Evolutionary conservation across 768 basidiomycete species (phyloP).

Genomic region (Termitomyces sp.): DNA sequence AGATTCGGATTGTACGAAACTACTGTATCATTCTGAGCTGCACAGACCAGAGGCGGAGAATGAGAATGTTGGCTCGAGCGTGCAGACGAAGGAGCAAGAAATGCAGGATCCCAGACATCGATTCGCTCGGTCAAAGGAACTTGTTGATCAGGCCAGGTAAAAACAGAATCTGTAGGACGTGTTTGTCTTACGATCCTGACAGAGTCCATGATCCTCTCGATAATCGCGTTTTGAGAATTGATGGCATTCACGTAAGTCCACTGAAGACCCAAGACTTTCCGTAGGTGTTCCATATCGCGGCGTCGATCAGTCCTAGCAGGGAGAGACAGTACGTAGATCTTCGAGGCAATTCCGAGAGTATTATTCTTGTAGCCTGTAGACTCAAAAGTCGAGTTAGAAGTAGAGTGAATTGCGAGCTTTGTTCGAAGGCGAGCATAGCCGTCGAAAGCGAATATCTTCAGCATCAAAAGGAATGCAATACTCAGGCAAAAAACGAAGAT

Average conservation of each 20-base stretch:
- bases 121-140: slow-evolving; percentile 17
- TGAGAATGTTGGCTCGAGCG: neutral
- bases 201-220: slow-evolving; percentile 36
- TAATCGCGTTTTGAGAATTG: slow-evolving; percentile 29
- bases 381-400: neutral
- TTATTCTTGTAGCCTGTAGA: neutral
- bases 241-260: slow-evolving; percentile 55
- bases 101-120: slow-evolving; percentile 19
- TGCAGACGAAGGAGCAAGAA: slow-evolving; percentile 3
- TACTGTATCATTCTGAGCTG: slow-evolving; percentile 27
- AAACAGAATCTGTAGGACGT: neutral
- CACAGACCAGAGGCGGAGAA: slow-evolving; percentile 12
- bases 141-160: slow-evolving; percentile 21
- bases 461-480: neutral
- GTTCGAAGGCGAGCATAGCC: neutral
- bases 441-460: neutral
- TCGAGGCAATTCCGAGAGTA: slow-evolving; percentile 32
- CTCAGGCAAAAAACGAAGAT: neutral
- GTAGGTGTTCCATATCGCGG: slow-evolving; percentile 50
- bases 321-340: slow-evolving; percentile 57
- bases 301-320: slow-evolving; percentile 50
- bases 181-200: slow-evolving; percentile 29
- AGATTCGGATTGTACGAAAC: slow-evolving; percentile 27
- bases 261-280: slow-evolving; percentile 35
- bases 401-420: neutral